A percentile compares a stretch with the other conserved stretches of the same genome.
Conservation (phyloP, 2,329 filamentous ascomycete genomes). For the Bretziella fagacearum region DNA sequence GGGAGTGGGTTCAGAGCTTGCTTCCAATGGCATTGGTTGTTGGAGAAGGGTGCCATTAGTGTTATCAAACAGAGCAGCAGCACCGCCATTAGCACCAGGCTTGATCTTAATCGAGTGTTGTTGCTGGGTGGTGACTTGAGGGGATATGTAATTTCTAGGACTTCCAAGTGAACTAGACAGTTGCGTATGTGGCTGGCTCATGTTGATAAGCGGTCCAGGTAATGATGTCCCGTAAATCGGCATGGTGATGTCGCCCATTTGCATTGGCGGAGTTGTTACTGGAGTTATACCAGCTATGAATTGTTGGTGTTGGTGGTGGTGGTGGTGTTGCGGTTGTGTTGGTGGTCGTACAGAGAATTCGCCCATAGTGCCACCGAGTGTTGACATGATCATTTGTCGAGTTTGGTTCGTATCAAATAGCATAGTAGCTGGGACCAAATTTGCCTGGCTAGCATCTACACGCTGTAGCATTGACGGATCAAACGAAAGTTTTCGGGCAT, state of each 20-base stretch:
- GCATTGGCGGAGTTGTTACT: conserved; percentile 13
- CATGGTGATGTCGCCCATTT: conserved; percentile 8
- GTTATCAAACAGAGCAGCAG: neutral
- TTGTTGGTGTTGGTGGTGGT: conserved; percentile 11
- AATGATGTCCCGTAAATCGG: conserved; percentile 7
- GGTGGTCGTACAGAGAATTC: conserved; percentile 18
- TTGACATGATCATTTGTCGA: neutral
- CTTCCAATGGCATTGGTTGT: neutral
- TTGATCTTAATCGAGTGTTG: conserved; percentile 8
- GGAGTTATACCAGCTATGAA: neutral
- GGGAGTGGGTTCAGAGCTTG: conserved; percentile 1
- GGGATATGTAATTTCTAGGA: conserved; percentile 15
- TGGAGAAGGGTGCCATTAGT: conserved; percentile 2
- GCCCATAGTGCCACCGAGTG: neutral
- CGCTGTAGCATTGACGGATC: conserved; percentile 32
- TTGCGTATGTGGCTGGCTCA: conserved; percentile 10
- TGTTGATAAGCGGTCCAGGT: conserved; percentile 1
- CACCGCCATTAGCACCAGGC: neutral
- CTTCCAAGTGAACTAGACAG: conserved; percentile 4
- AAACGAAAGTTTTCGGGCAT: conserved; percentile 31
- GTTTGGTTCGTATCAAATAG: conserved; percentile 1
- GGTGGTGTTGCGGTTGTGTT: conserved; percentile 17
- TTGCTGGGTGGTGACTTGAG: conserved; percentile 16
- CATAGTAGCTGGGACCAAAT: conserved; percentile 24
- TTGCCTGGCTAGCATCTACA: conserved; percentile 37